Base-by-base conservation (phyloP, 345 rosid genomes). In the Cardamine chenopodiifolia region DNA sequence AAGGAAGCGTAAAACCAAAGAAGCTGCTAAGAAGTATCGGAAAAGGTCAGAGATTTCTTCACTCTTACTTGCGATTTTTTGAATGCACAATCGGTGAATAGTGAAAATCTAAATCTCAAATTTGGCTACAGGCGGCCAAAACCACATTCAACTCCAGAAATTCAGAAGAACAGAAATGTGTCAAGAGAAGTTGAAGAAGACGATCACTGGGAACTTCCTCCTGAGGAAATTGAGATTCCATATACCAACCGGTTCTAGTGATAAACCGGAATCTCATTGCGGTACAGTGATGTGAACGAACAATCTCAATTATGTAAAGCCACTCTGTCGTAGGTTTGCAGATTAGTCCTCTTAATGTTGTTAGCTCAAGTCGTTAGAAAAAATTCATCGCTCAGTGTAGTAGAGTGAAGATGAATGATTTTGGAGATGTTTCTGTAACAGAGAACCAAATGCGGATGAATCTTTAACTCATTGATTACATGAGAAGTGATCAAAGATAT, bases 11-110 rank as follows among this genome's bases (percentile, higher is more conserved):
- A 90, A 82, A 79, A 2, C 82, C 4, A 88, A 86, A 37, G 92
- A 92, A 60, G 97, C 92, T 74, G 93, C 96, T 63, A 92, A 80
- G 86, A 88, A 92, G 37, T 82, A 86, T 70, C 82, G 84, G 7
- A 81, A 73, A 83, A 86, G 87, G 90, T 82, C 52, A 65, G 39
- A 59, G 13, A 14, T 48, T 45, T 20, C 7, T 53, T 61, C 17
- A 53, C 28, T 48, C 17, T 35, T 14, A 2, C 32, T 53, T 48
- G 0, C n/a, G n/a, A n/a, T n/a, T n/a, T n/a, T n/a, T n/a, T n/a
- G 23, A 50, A 22, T 22, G 4, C 15, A 0, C n/a, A 50, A 11
- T 50, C n/a, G 15, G 56, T 50, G 15, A 22, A 50, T 50, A 11
- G 14, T 49, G 25, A 19, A 19, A 10, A 1, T 18, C 1, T 50